Base-by-base conservation (phyloP, 306 rosid genomes). In the Nissolia schottii region DNA sequence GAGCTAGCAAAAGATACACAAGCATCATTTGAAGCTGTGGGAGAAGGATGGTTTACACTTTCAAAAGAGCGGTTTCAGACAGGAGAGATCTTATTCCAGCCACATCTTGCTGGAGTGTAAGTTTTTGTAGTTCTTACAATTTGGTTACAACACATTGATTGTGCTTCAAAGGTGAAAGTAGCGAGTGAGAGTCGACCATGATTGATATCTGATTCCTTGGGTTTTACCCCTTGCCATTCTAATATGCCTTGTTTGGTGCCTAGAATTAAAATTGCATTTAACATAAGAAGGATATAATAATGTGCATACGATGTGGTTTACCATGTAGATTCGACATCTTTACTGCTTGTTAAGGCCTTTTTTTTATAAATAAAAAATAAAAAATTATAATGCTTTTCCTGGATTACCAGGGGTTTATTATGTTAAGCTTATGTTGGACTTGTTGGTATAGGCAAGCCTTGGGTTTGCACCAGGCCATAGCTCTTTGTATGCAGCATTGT, bases 11-110 rank as follows among this genome's bases (percentile, higher is more conserved):
- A 87, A 77, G 77, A 91, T 71, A 87, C 94, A 27, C 46, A 71
- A 82, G 92, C 88, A 50, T 93, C 97, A 31, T 91, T 64, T 80
- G 86, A 82, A 77, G 79, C 84, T 37, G 61, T 25, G 7, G 90
- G 88, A 75, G 92, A 90, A 83, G 98, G 90, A 51, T 82, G 69
- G 84, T 90, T 87, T 74, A 86, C 96, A 23, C 88, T 91, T 68
- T 86, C 98, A 1, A 85, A 87, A 82, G 98, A 91, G 80, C 85
- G 97, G 55, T 93, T 93, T 87, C 92, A 91, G 81, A 86, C 98
- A 9, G 96, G 85, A 45, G 97, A 93, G 80, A 67, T 93, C 76
- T 82, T 93, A 79, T 93, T 93, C 83, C 85, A 79, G 84, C 97
- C 98, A 59, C 85, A 68, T 50, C 87, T 91, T 82, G 94, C 89